Evolutionary conservation across 345 rosid genomes (phyloP).

Genomic region (Rhodomyrtus tomentosa): DNA sequence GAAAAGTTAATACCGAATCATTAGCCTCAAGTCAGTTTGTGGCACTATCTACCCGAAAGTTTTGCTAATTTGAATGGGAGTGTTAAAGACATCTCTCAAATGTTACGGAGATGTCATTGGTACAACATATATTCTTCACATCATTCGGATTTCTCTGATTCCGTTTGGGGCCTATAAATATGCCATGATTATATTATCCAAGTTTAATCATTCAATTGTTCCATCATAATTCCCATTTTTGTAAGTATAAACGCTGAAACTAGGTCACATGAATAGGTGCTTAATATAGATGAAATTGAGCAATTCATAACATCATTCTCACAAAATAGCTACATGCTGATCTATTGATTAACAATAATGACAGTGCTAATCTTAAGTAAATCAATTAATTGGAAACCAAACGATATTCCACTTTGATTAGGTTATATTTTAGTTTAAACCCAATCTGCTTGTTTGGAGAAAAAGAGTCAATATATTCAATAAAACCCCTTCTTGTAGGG

Average conservation of each 20-base stretch:
- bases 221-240: background rate
- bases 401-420: background rate
- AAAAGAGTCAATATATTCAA: background rate
- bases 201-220: background rate
- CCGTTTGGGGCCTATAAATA: background rate
- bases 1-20: background rate
- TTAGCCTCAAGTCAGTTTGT: background rate
- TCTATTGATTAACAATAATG: background rate
- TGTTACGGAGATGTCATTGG: background rate
- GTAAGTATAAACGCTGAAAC: background rate
- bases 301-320: background rate
- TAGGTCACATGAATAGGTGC: background rate
- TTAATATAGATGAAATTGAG: background rate
- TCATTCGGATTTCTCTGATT: background rate
- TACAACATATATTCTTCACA: background rate
- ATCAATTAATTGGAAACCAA: background rate
- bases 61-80: background rate
- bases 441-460: background rate
- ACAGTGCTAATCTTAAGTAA: background rate
- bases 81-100: background rate
- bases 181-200: background rate
- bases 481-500: background rate
- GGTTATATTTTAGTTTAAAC: background rate
- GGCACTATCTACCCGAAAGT: background rate
- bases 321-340: background rate